A percentile compares a stretch with the other conserved stretches of the same genome.
Evolutionary conservation across 441 rosid genomes (phyloP).

Genomic region (Gossypium davidsonii): DNA sequence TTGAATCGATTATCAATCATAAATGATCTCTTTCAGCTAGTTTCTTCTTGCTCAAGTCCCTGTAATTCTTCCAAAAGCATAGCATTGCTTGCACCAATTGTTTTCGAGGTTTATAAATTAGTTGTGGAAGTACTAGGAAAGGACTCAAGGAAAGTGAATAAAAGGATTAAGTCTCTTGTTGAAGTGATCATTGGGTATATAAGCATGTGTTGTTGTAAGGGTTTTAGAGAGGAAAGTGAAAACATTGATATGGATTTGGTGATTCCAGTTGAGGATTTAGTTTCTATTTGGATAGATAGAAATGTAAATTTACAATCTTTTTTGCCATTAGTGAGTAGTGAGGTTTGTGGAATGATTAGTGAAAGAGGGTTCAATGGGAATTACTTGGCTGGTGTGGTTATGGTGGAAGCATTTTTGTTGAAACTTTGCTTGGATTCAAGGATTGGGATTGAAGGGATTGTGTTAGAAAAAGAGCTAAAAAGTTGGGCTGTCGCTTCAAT

Average conservation of each 20-base stretch:
- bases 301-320: constrained; percentile 24
- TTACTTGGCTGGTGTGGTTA: constrained; percentile 40
- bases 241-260: constrained; percentile 16
- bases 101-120: constrained; percentile 26
- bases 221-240: constrained; percentile 16
- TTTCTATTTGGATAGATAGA: constrained; percentile 31
- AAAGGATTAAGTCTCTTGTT: constrained; percentile 30
- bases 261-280: constrained; percentile 30
- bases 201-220: constrained; percentile 31
- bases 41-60: constrained; percentile 36
- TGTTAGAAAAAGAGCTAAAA: constrained; percentile 36
- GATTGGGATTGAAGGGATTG: constrained; percentile 13
- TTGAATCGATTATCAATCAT: constrained; percentile 20
- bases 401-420: constrained; percentile 41
- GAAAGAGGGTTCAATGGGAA: constrained; percentile 27
- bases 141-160: constrained; percentile 27
- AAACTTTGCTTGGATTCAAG: constrained; percentile 35
- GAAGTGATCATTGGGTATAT: constrained; percentile 37
- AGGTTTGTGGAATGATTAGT: constrained; percentile 20
- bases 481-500: constrained; percentile 41
- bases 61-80: constrained; percentile 32
- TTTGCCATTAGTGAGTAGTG: constrained; percentile 33
- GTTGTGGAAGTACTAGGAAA: constrained; percentile 22
- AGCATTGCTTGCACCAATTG: constrained; percentile 46
- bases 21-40: constrained; percentile 36